Percentiles rank a stretch among this genome's conserved stretches.
Conservation (phyloP, 2,329 filamentous ascomycete genomes). For the Apiospora rasikravindrae region DNA sequence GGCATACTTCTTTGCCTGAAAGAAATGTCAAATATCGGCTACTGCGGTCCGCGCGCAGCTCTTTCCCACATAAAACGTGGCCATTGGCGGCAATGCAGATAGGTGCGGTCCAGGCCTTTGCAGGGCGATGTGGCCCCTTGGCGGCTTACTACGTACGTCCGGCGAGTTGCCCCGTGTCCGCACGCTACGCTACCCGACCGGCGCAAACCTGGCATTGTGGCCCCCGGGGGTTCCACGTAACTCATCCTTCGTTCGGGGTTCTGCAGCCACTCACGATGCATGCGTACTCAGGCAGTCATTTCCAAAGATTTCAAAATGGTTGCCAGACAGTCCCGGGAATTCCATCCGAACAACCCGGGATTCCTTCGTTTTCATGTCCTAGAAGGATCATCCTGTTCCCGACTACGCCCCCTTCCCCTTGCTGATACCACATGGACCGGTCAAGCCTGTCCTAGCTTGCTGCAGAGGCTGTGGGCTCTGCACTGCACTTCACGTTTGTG, state of each 20-base stretch:
- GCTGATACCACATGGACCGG: neutral
- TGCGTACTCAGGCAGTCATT: neutral
- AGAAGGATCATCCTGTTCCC: neutral
- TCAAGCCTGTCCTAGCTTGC: neutral
- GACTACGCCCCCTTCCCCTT: neutral
- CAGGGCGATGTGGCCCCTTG: neutral
- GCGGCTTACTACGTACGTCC: conserved; percentile 6
- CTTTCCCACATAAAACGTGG: neutral
- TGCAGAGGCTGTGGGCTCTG: neutral
- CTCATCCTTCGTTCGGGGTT: neutral
- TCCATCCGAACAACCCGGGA: neutral
- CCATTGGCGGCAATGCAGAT: neutral
- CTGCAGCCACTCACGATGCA: neutral
- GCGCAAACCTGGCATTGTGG: neutral
- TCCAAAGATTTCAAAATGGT: neutral
- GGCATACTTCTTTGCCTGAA: neutral
- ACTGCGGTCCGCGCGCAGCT: neutral
- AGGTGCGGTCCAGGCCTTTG: neutral
- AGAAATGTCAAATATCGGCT: neutral
- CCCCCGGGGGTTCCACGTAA: neutral
- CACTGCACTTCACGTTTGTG: neutral
- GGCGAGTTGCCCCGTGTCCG: neutral
- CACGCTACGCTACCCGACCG: neutral
- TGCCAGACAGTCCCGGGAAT: neutral
- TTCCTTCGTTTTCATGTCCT: neutral